Evolutionary conservation across 805 yeast species (phyloP), one percentile per base, ranked within the genome.

Genomic region (Metschnikowia lochheadii): DNA sequence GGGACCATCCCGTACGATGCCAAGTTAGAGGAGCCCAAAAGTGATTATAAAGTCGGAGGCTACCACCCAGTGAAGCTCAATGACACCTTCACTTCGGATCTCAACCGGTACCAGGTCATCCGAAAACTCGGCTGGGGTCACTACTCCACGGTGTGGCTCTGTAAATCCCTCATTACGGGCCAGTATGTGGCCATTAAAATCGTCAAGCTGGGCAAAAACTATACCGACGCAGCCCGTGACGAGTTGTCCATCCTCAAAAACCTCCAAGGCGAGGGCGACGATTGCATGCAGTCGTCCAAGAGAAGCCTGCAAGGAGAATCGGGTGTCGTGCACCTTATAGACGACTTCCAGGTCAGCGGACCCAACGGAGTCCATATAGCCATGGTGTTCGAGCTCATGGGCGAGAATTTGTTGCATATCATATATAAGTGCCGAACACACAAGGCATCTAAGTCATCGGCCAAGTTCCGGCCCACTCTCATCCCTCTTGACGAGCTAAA

Each of bases 71-170:
- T 95, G 11, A 82, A 70, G 56, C 82, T 89, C 45, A 98, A 98
- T 5, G 99, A 95, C 65, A 69, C 69, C 20, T 92, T 85, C 67
- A 87, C 89, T 59, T 75, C 86, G 49, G 56, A 50, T 35, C 31
- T 42, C 36, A 82, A 82, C 17, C 80, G 87, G 52, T 94, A 94
- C 65, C 76, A 84, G 1, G 69, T 94, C 44, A 91, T 88, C 31
- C 80, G 98, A 53, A 94, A 94, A 64, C 74, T 94, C 3, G 99
- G 99, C 0, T 94, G 99, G 99, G 99, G 99, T 34, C 97, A 94
- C 69, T 94, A 94, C 64, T 85, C 96, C 26, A 94, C 62, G 23
- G 62, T 59, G 26, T 59, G 62, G 62, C 58, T 59, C 34, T 52
- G 57, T 17, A 41, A 26, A 17, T 50, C 54, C 96, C 0, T 97